phyloP scores from a whole-genome alignment of 176 grass and related monocot genomes.

The Hyparrhenia diplandra region DNA sequence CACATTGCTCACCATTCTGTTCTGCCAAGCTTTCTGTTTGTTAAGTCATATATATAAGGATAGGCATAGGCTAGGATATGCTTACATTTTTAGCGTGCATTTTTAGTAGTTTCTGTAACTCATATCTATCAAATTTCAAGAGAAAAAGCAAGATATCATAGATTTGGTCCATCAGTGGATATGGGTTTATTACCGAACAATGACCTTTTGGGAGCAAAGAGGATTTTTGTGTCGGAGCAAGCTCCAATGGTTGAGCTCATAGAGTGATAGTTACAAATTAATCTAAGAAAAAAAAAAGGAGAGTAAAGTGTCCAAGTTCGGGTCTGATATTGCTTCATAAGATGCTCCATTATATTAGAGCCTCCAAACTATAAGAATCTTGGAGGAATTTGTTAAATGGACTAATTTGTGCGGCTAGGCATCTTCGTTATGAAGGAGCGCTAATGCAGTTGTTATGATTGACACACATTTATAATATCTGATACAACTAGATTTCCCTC shows the following conservation, averaged over 20 bases:
- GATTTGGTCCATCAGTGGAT: background rate
- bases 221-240: background rate
- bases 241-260: background rate
- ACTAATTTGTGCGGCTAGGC: constrained; percentile 7
- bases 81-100: background rate
- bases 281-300: background rate
- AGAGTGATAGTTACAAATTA: background rate
- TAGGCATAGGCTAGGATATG: background rate
- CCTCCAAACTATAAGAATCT: constrained; percentile 20
- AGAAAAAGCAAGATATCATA: background rate
- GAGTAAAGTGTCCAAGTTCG: background rate
- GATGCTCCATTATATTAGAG: constrained; percentile 34
- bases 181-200: background rate
- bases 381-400: constrained; percentile 16
- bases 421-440: constrained; percentile 23
- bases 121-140: background rate
- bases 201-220: background rate
- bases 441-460: constrained; percentile 25
- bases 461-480: constrained; percentile 14
- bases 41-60: background rate
- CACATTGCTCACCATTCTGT: background rate
- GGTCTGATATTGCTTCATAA: constrained; percentile 3
- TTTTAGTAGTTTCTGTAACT: background rate
- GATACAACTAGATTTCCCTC: background rate
- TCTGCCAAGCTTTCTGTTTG: background rate